Percentiles rank a stretch among this genome's conserved stretches.
These are phyloP conservation scores for Salisapilia sapeloensis DNA, from an alignment of 352 stramenopile genomes.

Conservation along the genomic window DNA sequence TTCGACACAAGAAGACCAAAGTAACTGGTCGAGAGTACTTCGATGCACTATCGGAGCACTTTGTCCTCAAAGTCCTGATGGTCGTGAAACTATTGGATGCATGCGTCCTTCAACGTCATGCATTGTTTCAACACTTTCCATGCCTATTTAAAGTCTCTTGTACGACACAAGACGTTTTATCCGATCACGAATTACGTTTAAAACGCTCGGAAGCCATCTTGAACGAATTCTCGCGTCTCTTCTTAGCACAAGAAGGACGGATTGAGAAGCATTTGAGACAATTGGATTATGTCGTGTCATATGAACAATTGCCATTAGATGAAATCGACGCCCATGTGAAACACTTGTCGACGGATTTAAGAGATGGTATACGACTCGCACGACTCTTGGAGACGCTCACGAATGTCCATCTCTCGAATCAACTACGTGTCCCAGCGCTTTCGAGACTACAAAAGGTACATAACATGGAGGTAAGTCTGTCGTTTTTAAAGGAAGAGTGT, in stretches of 20 bases:
- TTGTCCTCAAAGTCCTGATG: constrained; percentile 85
- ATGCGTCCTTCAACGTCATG: constrained; percentile 46
- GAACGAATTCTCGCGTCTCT: constrained; percentile 84
- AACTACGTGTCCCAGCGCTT: constrained; percentile 85
- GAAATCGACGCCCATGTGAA: constrained; percentile 88
- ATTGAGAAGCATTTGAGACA: constrained; percentile 88
- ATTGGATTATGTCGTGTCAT: constrained; percentile 74
- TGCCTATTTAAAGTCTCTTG: constrained; percentile 77
- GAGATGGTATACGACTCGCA: constrained; percentile 89
- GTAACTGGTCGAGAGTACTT: constrained; percentile 68
- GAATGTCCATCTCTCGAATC: constrained; percentile 30
- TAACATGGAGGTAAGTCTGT: constrained; percentile 88
- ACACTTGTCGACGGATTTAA: constrained; percentile 88
- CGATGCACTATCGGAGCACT: constrained; percentile 69
- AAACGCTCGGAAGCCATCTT: constrained; percentile 88
- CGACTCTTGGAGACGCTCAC: constrained; percentile 88
- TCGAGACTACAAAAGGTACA: constrained; percentile 93
- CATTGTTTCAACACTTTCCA: constrained; percentile 68
- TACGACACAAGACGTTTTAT: constrained; percentile 1
- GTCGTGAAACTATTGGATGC: constrained; percentile 88
- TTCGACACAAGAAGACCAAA: constrained; percentile 42
- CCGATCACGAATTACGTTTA: constrained; percentile 17
- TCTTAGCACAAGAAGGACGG: constrained; percentile 87
- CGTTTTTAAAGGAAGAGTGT: constrained; percentile 64
- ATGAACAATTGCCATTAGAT: constrained; percentile 87